These are phyloP conservation scores for Serendipita sp. DNA, from an alignment of 768 basidiomycete species.

Conservation along the genomic window DNA sequence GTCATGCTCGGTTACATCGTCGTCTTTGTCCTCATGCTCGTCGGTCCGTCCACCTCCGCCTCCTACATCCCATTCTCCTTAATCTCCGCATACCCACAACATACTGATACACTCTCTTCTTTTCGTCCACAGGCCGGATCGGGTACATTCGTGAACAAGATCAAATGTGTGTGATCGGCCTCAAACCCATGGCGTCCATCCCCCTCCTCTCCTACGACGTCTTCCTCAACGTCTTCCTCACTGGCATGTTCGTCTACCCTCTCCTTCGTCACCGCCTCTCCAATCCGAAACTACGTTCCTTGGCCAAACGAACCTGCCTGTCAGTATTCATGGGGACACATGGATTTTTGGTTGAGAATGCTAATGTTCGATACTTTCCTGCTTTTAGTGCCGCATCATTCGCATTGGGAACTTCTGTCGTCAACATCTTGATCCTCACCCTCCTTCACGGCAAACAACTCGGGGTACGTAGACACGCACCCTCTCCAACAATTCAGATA, in stretches of 20 bases:
- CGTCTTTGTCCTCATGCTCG: slow-evolving; percentile 6
- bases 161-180: slow-evolving; percentile 12
- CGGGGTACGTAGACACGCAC: slow-evolving; percentile 1
- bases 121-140: slow-evolving; percentile 3
- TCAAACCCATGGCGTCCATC: slow-evolving; percentile 8
- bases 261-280: neutral
- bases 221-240: slow-evolving; percentile 12
- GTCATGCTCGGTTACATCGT: neutral
- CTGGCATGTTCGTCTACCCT: slow-evolving; percentile 13
- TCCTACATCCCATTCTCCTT: too few relatives aligned
- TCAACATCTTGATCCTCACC: slow-evolving; percentile 15
- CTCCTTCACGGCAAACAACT: slow-evolving; percentile 15
- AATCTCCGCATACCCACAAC: too few relatives aligned
- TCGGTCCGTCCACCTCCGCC: neutral
- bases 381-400: neutral
- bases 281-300: neutral
- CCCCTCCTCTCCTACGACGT: slow-evolving; percentile 12
- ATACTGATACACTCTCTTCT: neutral
- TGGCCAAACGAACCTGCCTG: neutral
- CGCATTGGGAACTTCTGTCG: slow-evolving; percentile 15
- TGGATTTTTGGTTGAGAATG: too few relatives aligned
- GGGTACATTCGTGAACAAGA: slow-evolving; percentile 9
- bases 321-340: too few relatives aligned
- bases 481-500: neutral
- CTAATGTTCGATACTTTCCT: neutral